Base-by-base conservation (phyloP, 768 basidiomycete genomes). In the Thelephora aurantiotincta region DNA sequence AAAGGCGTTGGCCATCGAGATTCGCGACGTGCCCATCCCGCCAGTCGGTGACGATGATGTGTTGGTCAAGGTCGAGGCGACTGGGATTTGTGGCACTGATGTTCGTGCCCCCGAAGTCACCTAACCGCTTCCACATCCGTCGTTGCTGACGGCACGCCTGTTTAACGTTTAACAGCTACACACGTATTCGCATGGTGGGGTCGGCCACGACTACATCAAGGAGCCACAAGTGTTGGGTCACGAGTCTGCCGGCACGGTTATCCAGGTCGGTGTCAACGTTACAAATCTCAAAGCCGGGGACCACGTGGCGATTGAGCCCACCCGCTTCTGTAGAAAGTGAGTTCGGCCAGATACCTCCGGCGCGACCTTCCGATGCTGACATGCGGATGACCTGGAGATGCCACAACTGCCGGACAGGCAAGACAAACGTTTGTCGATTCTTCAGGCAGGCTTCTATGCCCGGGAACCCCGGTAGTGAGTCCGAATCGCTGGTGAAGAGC, bases 41-140 rank as follows among this genome's bases (percentile, higher is more conserved):
- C 16, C 26, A 18, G 33, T 52, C 18, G 46, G 50, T 11, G 44
- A 38, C 12, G 53, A 54, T 19, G 53, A 55, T 49, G 54, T 55
- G 6, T 45, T 54, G 34, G 50, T 55, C 18, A 51, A 54, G 22
- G 53, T 55, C 13, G 48, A 55, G 20, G 43, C 53, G 7, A 55
- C 54, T 13, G 54, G 54, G 2, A 51, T 55, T 11, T 55, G 54
- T 44, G 54, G 54, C 7, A 55, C 50, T 37, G 54, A 55, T 48
- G 53, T 54, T 38, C 22, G 53, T 49, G 7, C 36, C 18, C 6
- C 44, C 0, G 7, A 33, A 35, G 11, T 42, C 23, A 11, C 23
- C 16, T 45, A 18, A 14, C 37, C 35, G 35, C 26, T 4, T 30
- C 4, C 26, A 30, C 26, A 9, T 4, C 26, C 26, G 9, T 9